phyloP scores from a whole-genome alignment of 2,329 filamentous ascomycete genomes.

The Trichothecium roseum region DNA sequence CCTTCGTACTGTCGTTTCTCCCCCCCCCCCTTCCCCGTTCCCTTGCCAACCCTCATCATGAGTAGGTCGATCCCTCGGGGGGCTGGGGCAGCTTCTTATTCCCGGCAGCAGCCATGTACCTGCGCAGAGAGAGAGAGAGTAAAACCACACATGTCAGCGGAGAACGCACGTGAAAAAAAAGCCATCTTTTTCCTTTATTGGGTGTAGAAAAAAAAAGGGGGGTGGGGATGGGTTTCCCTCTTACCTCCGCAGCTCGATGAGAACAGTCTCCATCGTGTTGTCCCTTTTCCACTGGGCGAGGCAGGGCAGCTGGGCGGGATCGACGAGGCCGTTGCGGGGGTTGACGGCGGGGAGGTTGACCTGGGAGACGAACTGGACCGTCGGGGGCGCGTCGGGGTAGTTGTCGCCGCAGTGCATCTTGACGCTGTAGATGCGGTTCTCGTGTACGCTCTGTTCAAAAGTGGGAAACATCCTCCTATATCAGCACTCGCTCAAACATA shows the following conservation, averaged over 20 bases:
- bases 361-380: constrained; percentile 85
- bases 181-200: too few relatives aligned
- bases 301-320: constrained; percentile 73
- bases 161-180: too few relatives aligned
- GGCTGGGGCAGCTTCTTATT: constrained; percentile 97
- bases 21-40: too few relatives aligned
- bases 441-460: constrained; percentile 81
- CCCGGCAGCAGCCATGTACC: constrained; percentile 83
- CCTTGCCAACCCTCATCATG: constrained; percentile 13
- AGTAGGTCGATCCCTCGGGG: constrained; percentile 61
- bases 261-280: constrained; percentile 88
- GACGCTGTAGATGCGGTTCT: constrained; percentile 98
- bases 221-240: too few relatives aligned
- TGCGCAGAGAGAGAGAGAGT: constrained; percentile 23
- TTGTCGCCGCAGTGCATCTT: constrained; percentile 88
- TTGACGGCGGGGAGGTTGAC: constrained; percentile 97
- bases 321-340: constrained; percentile 68
- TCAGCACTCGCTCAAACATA: too few relatives aligned
- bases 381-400: constrained; percentile 83
- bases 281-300: constrained; percentile 85
- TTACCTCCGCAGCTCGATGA: constrained; percentile 76
- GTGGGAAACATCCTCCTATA: too few relatives aligned
- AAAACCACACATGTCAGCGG: too few relatives aligned
- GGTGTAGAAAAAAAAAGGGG: too few relatives aligned
- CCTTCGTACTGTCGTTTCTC: too few relatives aligned